Percentiles rank a stretch among this genome's conserved stretches.
These are phyloP conservation scores for Penicillium sp. DNA, from an alignment of 2,329 filamentous ascomycete species.

Conservation along the genomic window DNA sequence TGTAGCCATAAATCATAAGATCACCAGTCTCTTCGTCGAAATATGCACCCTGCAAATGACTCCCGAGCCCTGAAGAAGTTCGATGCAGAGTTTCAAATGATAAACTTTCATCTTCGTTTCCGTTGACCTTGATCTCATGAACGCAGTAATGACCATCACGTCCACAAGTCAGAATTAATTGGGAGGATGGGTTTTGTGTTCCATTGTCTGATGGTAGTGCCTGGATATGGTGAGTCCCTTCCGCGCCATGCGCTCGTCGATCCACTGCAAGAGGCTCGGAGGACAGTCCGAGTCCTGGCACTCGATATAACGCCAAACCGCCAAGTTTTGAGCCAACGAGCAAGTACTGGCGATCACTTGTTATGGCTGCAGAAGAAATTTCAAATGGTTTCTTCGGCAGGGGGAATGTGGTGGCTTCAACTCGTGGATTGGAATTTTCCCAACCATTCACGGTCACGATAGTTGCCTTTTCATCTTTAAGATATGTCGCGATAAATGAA, in stretches of 20 bases:
- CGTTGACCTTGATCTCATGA: conserved; percentile 46
- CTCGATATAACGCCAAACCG: conserved; percentile 54
- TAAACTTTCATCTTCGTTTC: conserved; percentile 32
- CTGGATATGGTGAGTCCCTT: conserved; percentile 71
- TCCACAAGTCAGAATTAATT: conserved; percentile 69
- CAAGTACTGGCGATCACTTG: conserved; percentile 40
- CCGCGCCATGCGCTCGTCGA: conserved; percentile 51
- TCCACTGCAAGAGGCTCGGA: conserved; percentile 30
- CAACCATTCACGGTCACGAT: conserved; percentile 29
- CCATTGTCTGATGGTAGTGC: conserved; percentile 21
- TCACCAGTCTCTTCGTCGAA: conserved; percentile 49
- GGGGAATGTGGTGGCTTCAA: conserved; percentile 27
- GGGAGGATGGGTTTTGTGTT: conserved; percentile 16
- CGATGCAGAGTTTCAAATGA: conserved; percentile 65
- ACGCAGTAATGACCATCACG: conserved; percentile 78
- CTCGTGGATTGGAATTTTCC: conserved; percentile 43
- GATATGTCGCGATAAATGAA: conserved; percentile 34
- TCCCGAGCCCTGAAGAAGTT: conserved; percentile 70
- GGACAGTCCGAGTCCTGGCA: conserved; percentile 18
- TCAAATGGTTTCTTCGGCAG: conserved; percentile 50
- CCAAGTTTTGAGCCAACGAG: conserved; percentile 62
- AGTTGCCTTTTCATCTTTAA: conserved; percentile 31
- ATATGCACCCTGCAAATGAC: conserved; percentile 74
- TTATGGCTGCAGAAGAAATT: conserved; percentile 55
- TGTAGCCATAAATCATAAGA: conserved; percentile 28